Conservation (phyloP, 2,329 filamentous ascomycete species). For the Calycina marina region DNA sequence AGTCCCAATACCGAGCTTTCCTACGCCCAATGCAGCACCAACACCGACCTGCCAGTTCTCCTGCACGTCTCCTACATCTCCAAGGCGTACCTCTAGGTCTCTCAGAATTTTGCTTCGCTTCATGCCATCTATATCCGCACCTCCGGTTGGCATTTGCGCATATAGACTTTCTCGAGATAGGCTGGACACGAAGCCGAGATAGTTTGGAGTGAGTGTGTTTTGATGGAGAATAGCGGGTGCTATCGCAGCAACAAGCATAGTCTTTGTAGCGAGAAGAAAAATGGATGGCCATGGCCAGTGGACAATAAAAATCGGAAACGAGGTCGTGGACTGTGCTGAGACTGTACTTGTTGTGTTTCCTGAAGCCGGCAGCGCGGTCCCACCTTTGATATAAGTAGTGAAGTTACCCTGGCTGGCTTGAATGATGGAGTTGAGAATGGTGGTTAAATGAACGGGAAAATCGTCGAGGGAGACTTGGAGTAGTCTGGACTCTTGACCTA, state of each 20-base stretch:
- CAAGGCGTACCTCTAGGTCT: constrained; percentile 10
- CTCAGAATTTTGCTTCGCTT: constrained; percentile 4
- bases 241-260: constrained; percentile 8
- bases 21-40: constrained; percentile 11
- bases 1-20: constrained; percentile 6
- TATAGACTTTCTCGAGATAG: constrained; percentile 7
- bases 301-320: constrained; percentile 1
- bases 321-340: constrained; percentile 2
- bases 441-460: constrained; percentile 8
- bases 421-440: constrained; percentile 10
- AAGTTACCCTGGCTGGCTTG: constrained; percentile 7
- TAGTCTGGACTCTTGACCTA: constrained; percentile 5
- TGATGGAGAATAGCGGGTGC: constrained; percentile 5
- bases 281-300: constrained; percentile 6
- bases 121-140: constrained; percentile 6
- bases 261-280: constrained; percentile 7
- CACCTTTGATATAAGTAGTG: too few relatives aligned
- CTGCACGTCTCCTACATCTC: constrained; percentile 13
- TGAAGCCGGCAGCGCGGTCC: too few relatives aligned
- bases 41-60: constrained; percentile 10
- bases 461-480: constrained; percentile 8
- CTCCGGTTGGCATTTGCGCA: constrained; percentile 8
- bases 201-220: constrained; percentile 5
- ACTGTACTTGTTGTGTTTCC: constrained; percentile 5
- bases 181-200: constrained; percentile 8